Percentiles rank a stretch among this genome's conserved stretches.
These are phyloP conservation scores for Spathaspora hagerdaliae DNA, from an alignment of 805 yeast genomes.

Conservation along the genomic window DNA sequence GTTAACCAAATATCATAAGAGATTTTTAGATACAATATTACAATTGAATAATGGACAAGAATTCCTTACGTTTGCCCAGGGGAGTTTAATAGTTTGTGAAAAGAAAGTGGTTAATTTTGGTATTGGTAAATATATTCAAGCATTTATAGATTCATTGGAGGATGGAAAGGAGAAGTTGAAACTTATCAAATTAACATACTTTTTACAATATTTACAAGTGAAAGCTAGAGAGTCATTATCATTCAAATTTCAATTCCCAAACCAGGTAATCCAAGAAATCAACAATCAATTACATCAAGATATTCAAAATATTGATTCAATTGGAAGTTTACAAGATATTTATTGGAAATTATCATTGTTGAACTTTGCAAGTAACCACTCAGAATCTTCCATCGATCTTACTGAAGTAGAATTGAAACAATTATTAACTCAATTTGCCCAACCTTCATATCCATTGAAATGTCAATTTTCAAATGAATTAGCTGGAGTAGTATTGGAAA, in stretches of 20 bases:
- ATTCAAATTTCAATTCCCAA: neutral
- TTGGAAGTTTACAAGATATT: neutral
- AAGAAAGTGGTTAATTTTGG: constrained; percentile 48
- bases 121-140: constrained; percentile 40
- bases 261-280: neutral
- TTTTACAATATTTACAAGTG: constrained; percentile 6
- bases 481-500: neutral
- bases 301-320: neutral
- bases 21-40: constrained; percentile 38
- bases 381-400: neutral
- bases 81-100: constrained; percentile 36
- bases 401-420: neutral
- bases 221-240: neutral
- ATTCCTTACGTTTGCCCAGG: constrained; percentile 46
- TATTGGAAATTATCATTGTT: constrained; percentile 52
- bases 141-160: constrained; percentile 37
- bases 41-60: constrained; percentile 23
- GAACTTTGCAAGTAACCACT: constrained; percentile 13
- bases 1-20: constrained; percentile 45
- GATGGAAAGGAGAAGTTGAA: constrained; percentile 9
- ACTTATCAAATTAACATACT: constrained; percentile 22
- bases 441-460: neutral
- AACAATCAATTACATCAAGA: neutral
- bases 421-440: neutral
- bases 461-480: constrained; percentile 1